phyloP scores from a whole-genome alignment of 768 basidiomycete genomes.

The Baorangia bicolor region DNA sequence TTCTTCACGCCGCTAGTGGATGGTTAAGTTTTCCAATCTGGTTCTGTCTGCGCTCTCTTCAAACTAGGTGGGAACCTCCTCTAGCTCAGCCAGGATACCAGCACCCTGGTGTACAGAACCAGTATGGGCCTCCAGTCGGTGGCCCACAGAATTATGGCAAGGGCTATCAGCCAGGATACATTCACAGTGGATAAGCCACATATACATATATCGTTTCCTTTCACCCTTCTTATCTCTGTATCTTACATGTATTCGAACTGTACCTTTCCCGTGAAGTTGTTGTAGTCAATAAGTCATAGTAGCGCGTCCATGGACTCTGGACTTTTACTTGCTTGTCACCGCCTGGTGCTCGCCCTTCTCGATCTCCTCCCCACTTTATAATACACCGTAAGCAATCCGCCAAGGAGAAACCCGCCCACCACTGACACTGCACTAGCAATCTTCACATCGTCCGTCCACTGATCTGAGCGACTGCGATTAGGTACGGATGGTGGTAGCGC shows the following conservation, averaged over 20 bases:
- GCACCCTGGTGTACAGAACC: slow-evolving; percentile 31
- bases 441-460: slow-evolving; percentile 17
- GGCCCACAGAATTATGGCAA: slow-evolving; percentile 13
- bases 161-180: slow-evolving; percentile 32
- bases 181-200: slow-evolving; percentile 14
- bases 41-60: background rate
- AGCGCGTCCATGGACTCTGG: background rate
- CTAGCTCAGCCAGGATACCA: slow-evolving; percentile 36
- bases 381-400: slow-evolving; percentile 26
- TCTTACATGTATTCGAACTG: background rate
- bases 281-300: too few species aligned
- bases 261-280: background rate
- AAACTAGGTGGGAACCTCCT: slow-evolving; percentile 37
- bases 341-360: slow-evolving; percentile 1
- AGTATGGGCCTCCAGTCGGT: slow-evolving; percentile 7
- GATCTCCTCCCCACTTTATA: slow-evolving; percentile 8
- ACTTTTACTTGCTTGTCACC: slow-evolving; percentile 3
- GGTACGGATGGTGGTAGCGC: slow-evolving; percentile 24
- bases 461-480: background rate
- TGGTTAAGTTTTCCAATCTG: background rate
- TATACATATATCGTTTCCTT: background rate
- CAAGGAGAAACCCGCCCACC: slow-evolving; percentile 38
- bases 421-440: slow-evolving; percentile 26
- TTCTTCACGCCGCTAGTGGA: background rate
- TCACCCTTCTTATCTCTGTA: background rate